These are phyloP conservation scores for Aurifilum marmelostoma DNA, from an alignment of 2,329 filamentous ascomycete genomes.

Conservation along the genomic window DNA sequence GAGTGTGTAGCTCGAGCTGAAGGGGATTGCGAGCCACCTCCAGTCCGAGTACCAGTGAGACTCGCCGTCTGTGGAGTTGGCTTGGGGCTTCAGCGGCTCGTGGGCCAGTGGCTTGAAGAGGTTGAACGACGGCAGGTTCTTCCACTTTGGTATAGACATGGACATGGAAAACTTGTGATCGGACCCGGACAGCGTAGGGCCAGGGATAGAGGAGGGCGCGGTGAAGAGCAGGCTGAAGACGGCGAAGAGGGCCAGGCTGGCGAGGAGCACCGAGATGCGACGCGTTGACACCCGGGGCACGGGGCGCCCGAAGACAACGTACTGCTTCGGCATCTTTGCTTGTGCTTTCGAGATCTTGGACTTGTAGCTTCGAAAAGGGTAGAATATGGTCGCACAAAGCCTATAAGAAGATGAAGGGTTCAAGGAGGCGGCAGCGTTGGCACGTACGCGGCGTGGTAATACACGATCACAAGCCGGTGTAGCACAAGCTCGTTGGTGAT, in stretches of 20 bases:
- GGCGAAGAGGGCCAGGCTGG: constrained; percentile 55
- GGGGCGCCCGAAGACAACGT: constrained; percentile 51
- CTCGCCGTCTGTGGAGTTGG: constrained; percentile 77
- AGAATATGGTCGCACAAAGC: not conserved
- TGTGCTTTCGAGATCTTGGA: constrained; percentile 14
- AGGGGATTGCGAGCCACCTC: constrained; percentile 84
- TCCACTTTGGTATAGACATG: constrained; percentile 46
- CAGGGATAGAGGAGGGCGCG: constrained; percentile 52
- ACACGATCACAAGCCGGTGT: not conserved
- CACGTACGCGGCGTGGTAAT: not conserved
- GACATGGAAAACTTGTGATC: constrained; percentile 48
- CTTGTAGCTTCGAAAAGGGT: not conserved
- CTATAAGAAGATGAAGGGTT: not conserved
- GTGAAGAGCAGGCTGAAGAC: constrained; percentile 57
- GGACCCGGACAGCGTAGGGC: constrained; percentile 53
- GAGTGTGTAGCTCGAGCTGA: constrained; percentile 77
- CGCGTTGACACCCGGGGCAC: constrained; percentile 56
- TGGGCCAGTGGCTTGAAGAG: constrained; percentile 73
- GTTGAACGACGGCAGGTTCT: constrained; percentile 53
- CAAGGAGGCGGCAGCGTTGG: not conserved
- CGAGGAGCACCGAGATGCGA: constrained; percentile 56
- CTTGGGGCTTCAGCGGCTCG: constrained; percentile 70
- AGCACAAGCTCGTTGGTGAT: constrained; percentile 2
- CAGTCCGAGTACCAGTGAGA: constrained; percentile 86
- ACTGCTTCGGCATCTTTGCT: constrained; percentile 49